phyloP scores from a whole-genome alignment of 2,329 filamentous ascomycete species.

The Annulohypoxylon truncatum region DNA sequence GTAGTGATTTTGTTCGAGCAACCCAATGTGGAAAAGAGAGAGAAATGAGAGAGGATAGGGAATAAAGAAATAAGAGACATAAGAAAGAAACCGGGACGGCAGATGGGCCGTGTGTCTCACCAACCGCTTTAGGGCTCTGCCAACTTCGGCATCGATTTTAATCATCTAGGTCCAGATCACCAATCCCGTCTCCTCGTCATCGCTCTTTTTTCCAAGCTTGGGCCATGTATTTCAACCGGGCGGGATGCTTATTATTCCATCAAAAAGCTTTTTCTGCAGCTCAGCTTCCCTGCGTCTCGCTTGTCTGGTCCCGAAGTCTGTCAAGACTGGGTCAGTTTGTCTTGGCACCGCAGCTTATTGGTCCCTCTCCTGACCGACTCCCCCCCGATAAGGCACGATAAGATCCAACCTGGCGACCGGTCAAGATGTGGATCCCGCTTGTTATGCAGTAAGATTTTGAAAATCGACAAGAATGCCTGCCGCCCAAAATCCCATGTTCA shows the following conservation, averaged over 20 bases:
- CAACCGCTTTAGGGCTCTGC: conserved; percentile 26
- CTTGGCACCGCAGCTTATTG: conserved; percentile 44
- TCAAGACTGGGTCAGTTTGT: conserved; percentile 36
- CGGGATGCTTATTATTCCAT: conserved; percentile 39
- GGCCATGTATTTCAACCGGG: conserved; percentile 38
- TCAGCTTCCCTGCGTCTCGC: conserved; percentile 42
- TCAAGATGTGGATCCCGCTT: conserved; percentile 43
- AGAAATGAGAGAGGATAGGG: conserved; percentile 16
- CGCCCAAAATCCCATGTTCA: conserved; percentile 38
- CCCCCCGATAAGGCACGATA: conserved; percentile 41
- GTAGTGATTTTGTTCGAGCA: conserved; percentile 2
- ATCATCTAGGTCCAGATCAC: conserved; percentile 25
- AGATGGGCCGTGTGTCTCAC: conserved; percentile 31
- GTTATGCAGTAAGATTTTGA: conserved; percentile 44
- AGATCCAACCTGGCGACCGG: conserved; percentile 44
- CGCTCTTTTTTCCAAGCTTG: conserved; percentile 17
- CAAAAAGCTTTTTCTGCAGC: conserved; percentile 39
- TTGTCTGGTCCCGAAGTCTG: conserved; percentile 48
- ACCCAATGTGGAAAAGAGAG: conserved; percentile 23
- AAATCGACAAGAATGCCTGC: conserved; percentile 41
- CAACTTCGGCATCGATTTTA: conserved; percentile 33
- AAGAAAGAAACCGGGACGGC: conserved; percentile 33
- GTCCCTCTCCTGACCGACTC: conserved; percentile 40
- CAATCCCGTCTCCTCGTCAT: conserved; percentile 25
- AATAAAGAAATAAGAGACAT: conserved; percentile 28